These are phyloP conservation scores for Ascomycota sp. DNA, from an alignment of 2,329 filamentous ascomycete species.

Conservation along the genomic window DNA sequence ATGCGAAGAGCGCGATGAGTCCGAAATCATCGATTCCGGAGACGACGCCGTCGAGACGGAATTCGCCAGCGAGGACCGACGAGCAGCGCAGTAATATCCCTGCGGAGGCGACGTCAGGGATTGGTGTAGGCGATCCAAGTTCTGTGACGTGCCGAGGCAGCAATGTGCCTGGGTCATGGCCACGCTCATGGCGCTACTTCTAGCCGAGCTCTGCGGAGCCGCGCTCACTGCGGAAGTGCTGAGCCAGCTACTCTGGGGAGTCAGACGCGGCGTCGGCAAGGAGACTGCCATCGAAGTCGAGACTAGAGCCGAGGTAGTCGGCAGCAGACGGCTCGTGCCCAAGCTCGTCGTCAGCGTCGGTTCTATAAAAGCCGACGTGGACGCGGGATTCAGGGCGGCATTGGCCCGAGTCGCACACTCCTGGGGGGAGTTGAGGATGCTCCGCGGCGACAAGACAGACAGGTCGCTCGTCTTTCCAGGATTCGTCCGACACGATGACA, in stretches of 20 bases:
- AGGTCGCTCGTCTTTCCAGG: slow-evolving; percentile 13
- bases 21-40: slow-evolving; percentile 47
- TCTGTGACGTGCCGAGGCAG: slow-evolving; percentile 23
- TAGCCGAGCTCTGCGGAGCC: slow-evolving; percentile 26
- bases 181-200: slow-evolving; percentile 35
- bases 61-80: slow-evolving; percentile 42
- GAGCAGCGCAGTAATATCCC: slow-evolving; percentile 23
- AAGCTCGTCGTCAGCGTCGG: slow-evolving; percentile 18
- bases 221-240: slow-evolving; percentile 40
- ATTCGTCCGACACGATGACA: slow-evolving; percentile 13
- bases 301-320: no score
- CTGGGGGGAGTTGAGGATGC: slow-evolving; percentile 22
- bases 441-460: slow-evolving; percentile 18
- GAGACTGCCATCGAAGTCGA: slow-evolving; percentile 31
- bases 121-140: slow-evolving; percentile 30
- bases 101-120: slow-evolving; percentile 30
- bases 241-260: slow-evolving; percentile 32
- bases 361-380: slow-evolving; percentile 28
- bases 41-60: slow-evolving; percentile 43
- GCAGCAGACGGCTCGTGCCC: no score
- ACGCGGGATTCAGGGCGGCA: slow-evolving; percentile 19
- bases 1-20: slow-evolving; percentile 38
- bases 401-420: slow-evolving; percentile 14
- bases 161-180: slow-evolving; percentile 38
- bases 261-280: slow-evolving; percentile 37